phyloP scores from a whole-genome alignment of 768 basidiomycete genomes.

The Melanogaster broomeanus region DNA sequence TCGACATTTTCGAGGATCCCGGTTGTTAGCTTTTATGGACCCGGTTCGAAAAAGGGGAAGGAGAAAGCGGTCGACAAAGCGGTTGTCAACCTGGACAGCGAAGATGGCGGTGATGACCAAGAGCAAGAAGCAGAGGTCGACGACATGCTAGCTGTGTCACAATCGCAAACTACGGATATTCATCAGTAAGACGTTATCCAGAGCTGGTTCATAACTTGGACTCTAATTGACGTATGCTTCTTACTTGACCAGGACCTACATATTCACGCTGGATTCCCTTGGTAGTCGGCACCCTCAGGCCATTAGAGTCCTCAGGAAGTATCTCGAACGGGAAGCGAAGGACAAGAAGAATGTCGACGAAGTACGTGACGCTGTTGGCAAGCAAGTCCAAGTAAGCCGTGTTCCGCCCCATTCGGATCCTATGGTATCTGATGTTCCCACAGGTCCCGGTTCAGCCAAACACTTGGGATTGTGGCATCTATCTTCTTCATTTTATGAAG shows the following conservation, averaged over 20 bases:
- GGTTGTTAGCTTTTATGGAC: slow-evolving; percentile 23
- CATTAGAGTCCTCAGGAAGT: slow-evolving; percentile 57
- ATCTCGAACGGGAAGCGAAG: slow-evolving; percentile 75
- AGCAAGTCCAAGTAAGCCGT: slow-evolving; percentile 51
- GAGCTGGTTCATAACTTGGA: neutral
- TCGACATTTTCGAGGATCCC: slow-evolving; percentile 16
- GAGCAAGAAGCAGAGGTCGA: slow-evolving; percentile 34
- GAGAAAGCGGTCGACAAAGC: neutral
- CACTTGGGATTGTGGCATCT: slow-evolving; percentile 91
- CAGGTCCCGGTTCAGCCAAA: slow-evolving; percentile 91
- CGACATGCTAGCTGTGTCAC: slow-evolving; percentile 29
- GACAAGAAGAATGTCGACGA: slow-evolving; percentile 58
- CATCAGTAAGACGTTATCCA: slow-evolving; percentile 20
- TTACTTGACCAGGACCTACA: slow-evolving; percentile 56
- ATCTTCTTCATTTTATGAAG: slow-evolving; percentile 83
- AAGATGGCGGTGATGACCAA: slow-evolving; percentile 30
- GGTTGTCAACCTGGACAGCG: slow-evolving; percentile 17
- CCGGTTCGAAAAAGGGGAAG: slow-evolving; percentile 1
- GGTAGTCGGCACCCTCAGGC: slow-evolving; percentile 71
- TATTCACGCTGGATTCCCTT: slow-evolving; percentile 91
- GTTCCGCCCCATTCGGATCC: neutral
- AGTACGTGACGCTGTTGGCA: slow-evolving; percentile 43
- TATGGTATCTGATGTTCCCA: neutral
- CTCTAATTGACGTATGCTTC: neutral
- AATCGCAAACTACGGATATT: slow-evolving; percentile 10